Conservation (phyloP, 768 basidiomycete species). For the Suillus bovinus region DNA sequence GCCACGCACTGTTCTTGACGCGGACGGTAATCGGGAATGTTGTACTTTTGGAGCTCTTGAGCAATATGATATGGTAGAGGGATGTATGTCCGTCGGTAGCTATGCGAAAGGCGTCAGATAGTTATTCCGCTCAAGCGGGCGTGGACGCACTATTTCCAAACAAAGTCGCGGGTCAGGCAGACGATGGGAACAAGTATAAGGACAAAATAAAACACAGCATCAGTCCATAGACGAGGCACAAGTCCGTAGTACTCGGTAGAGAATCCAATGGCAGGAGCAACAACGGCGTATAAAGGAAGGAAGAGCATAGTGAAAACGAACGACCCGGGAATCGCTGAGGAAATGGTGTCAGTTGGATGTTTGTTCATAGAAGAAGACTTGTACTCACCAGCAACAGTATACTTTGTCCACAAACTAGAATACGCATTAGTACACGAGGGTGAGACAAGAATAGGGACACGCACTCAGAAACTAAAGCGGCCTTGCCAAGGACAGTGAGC, state of each 20-base stretch:
- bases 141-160: conserved; percentile 87
- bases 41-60: conserved; percentile 99
- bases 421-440: conserved; percentile 5
- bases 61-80: conserved; percentile 97
- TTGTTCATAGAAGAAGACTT: neutral
- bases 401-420: conserved; percentile 96
- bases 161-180: conserved; percentile 85
- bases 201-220: conserved; percentile 86
- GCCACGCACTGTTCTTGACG: conserved; percentile 89
- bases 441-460: conserved; percentile 31
- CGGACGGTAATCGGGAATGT: conserved; percentile 94
- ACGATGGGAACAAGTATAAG: conserved; percentile 82
- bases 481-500: conserved; percentile 95
- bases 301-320: conserved; percentile 96
- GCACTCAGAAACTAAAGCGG: conserved; percentile 95
- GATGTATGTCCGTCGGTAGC: conserved; percentile 87
- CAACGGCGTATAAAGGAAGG: conserved; percentile 84
- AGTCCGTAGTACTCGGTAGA: conserved; percentile 90
- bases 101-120: conserved; percentile 29
- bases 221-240: conserved; percentile 87
- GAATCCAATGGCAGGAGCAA: conserved; percentile 86
- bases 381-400: conserved; percentile 82
- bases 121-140: conserved; percentile 5
- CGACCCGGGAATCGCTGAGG: conserved; percentile 90
- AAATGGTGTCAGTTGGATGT: conserved; percentile 12